Evolutionary conservation across 495 filamentous ascomycete species (phyloP), one percentile per base, ranked within the genome.

Genomic region (Clohesyomyces aquaticus): DNA sequence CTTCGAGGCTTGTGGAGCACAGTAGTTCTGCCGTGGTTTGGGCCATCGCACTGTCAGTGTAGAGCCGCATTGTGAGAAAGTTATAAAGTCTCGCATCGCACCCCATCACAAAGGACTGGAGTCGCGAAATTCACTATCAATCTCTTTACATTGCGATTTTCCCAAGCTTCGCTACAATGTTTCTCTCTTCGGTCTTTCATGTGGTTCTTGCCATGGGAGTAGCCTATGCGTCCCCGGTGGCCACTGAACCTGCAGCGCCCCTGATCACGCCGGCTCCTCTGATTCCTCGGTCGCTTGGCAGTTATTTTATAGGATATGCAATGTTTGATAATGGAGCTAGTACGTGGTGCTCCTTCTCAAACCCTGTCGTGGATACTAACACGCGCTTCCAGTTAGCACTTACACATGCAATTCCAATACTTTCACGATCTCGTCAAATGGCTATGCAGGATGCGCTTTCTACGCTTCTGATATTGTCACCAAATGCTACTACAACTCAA

Each of bases 331-430:
- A 22, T 18, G 43, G 16, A 4, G 4, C 43, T 47, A 22, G 43
- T 47, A 47, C 16, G 43, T 18, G 21, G 4, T n/a, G 43, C 43
- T 6, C 21, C 43, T 47, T 22, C 21, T n/a, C 21, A 18, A 47
- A 47, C 21, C 43, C 4, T n/a, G 32, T 38, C 43, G 43, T 47
- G 14, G 21, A 47, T 8, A n/a, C 43, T 47, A 47, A 47, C 14
- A 4, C n/a, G 43, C 21, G 43, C n/a, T 38, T 22, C 14, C 43
- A 47, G 43, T 47, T 47, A 18, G n/a, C 43, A 47, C 43, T 47
- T 47, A 22, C 8, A 8, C 21, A n/a, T 47, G 43, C 43, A 47
- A 6, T n/a, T 47, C 43, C 8, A n/a, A 18, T 8, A 47, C 43
- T 4, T 47, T 47, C n/a, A 47, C 43, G 16, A 18, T 47, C 21